These are phyloP conservation scores for Parastagonospora avenae DNA, from an alignment of 2,329 filamentous ascomycete genomes.

Conservation along the genomic window DNA sequence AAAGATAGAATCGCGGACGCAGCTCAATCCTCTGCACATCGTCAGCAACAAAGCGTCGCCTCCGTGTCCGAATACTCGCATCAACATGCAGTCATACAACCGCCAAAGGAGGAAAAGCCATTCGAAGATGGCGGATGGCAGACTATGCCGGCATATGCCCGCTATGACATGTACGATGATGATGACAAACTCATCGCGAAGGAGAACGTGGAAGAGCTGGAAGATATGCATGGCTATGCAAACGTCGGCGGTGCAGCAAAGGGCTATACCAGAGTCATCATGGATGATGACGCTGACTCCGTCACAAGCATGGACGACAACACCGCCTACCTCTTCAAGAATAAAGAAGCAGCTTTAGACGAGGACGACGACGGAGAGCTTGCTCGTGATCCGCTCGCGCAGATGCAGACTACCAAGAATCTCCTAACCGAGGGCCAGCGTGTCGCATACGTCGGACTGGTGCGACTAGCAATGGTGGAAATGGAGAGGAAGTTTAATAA, in stretches of 20 bases:
- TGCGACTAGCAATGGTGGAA: constrained; percentile 76
- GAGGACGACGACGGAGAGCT: constrained; percentile 73
- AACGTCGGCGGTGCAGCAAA: constrained; percentile 88
- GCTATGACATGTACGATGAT: constrained; percentile 95
- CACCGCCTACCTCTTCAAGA: constrained; percentile 92
- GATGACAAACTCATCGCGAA: constrained; percentile 84
- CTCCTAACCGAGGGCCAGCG: constrained; percentile 93
- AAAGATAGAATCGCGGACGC: constrained; percentile 15
- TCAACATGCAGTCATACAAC: constrained; percentile 69
- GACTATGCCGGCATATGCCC: constrained; percentile 89
- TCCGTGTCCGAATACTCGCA: constrained; percentile 86
- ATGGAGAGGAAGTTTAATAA: constrained; percentile 73
- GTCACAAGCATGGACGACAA: constrained; percentile 97
- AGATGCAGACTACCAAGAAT: constrained; percentile 95
- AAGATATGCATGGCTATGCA: constrained; percentile 73
- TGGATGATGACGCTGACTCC: constrained; percentile 93
- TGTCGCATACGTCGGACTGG: constrained; percentile 93
- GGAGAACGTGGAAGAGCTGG: constrained; percentile 72
- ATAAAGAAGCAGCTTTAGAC: constrained; percentile 64
- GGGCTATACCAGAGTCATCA: constrained; percentile 91
- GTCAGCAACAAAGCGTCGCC: constrained; percentile 15
- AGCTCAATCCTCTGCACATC: constrained; percentile 5
- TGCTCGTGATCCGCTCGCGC: constrained; percentile 76
- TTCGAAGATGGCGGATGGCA: constrained; percentile 83
- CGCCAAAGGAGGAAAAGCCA: constrained; percentile 54